Evolutionary conservation across 495 filamentous ascomycete genomes (phyloP).

Genomic region (Talaromyces wortmannii): DNA sequence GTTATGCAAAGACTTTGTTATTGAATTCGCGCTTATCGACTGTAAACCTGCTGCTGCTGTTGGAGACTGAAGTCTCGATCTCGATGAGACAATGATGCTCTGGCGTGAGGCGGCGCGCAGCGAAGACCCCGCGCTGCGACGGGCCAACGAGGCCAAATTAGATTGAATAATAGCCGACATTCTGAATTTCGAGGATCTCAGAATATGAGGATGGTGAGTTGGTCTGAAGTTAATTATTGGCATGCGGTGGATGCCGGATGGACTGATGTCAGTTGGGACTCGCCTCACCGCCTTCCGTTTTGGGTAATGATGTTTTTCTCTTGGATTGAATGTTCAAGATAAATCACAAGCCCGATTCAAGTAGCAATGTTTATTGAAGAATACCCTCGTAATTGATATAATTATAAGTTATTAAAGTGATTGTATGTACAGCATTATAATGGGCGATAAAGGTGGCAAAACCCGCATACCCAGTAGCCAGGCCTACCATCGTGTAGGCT

Average conservation of each 20-base stretch:
- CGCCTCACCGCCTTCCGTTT: constrained; percentile 1
- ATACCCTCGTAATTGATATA: background rate
- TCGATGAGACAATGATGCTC: background rate
- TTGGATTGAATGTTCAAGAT: too few relatives aligned
- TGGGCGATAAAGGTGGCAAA: background rate
- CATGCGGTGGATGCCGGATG: background rate
- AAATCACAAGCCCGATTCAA: too few relatives aligned
- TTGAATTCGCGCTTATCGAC: too few relatives aligned
- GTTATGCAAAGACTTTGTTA: too few relatives aligned
- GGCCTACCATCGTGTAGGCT: background rate
- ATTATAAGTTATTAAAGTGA: background rate
- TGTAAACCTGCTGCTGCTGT: background rate
- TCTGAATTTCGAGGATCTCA: background rate
- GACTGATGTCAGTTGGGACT: background rate
- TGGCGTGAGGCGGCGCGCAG: background rate
- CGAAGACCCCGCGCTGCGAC: background rate
- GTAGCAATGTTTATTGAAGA: too few relatives aligned
- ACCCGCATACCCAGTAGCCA: background rate
- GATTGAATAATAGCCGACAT: background rate
- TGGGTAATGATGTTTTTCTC: background rate
- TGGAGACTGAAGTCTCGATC: constrained; percentile 5
- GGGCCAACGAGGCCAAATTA: background rate
- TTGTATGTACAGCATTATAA: background rate
- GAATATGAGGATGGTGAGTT: background rate
- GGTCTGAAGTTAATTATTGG: background rate